Evolutionary conservation across 2,329 filamentous ascomycete genomes (phyloP), one percentile per base, ranked within the genome.

Genomic region (Tricladium varicosporioides): DNA sequence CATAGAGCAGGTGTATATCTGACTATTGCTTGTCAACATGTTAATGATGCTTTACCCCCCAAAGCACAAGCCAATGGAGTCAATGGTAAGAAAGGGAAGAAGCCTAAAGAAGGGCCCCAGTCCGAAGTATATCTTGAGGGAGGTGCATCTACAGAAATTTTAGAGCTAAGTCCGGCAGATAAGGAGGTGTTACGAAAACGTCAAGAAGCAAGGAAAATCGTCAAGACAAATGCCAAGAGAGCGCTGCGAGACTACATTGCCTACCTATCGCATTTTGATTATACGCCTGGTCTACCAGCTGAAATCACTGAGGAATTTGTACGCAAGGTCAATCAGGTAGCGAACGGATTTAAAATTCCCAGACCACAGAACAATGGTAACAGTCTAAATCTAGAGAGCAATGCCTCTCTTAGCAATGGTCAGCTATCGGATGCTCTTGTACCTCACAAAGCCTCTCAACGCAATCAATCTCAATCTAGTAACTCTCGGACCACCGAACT

Each of bases 231-330:
- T 71, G 90, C 90, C 2, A 92, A 90, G 71, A 82, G 86, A 54
- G 89, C 90, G 1, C 73, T 94, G 18, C 81, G 86, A 58, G 90
- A 94, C 72, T 92, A 89, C 69, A 76, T 86, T 65, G 77, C 81
- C 18, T 94, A 90, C 68, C 75, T 95, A 42, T 83, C 84, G 1
- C 78, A 85, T 58, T 86, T 94, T 61, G 88, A 94, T 66, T 94
- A 94, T 72, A 89, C 90, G 0, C 88, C 89, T 50, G 69, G 69
- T 14, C 64, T 71, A 54, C 65, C 68, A 51, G 54, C 63, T 31
- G 67, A 69, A 52, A 61, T 74, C 40, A 72, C 71, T 2, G 70
- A 74, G 53, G 79, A 80, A 44, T 83, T 83, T 60, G 71, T 80
- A 53, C 74, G 80, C 45, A 82, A 82, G 57, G 78, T 88, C 8